A percentile compares a stretch with the other conserved stretches of the same genome.
These are phyloP conservation scores for Prunus mira DNA, from an alignment of 306 rosid species.

Conservation along the genomic window DNA sequence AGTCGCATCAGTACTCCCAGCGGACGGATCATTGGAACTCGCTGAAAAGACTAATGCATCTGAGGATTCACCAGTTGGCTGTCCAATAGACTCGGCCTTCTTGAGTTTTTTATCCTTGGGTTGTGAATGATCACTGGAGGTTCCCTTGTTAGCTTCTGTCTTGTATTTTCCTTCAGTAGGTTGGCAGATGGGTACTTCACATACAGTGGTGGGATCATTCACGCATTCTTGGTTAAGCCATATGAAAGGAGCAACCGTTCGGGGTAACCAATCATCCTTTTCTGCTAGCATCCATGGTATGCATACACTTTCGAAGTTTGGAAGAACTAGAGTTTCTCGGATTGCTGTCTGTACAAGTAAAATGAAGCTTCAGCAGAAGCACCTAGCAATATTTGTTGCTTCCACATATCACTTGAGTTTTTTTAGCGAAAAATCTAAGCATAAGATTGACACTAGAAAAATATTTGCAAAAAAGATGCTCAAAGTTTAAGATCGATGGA, in stretches of 20 bases:
- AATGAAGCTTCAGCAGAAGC: slow-evolving; percentile 30
- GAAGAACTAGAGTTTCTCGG: slow-evolving; percentile 73
- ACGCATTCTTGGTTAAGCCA: slow-evolving; percentile 69
- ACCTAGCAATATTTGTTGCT: neutral
- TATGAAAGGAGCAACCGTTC: slow-evolving; percentile 66
- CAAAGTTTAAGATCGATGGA: neutral
- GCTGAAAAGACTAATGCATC: slow-evolving; percentile 27
- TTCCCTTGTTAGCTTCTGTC: slow-evolving; percentile 35
- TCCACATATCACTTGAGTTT: neutral
- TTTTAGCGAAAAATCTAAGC: neutral
- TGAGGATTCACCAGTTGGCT: slow-evolving; percentile 40
- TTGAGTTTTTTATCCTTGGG: slow-evolving; percentile 22
- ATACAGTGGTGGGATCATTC: slow-evolving; percentile 33
- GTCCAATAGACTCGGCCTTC: slow-evolving; percentile 26
- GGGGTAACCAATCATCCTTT: slow-evolving; percentile 83
- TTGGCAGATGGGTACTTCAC: slow-evolving; percentile 33
- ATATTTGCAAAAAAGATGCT: neutral
- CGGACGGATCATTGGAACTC: slow-evolving; percentile 17
- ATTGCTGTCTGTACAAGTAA: slow-evolving; percentile 61
- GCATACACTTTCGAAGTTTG: slow-evolving; percentile 63
- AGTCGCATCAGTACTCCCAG: slow-evolving; percentile 24
- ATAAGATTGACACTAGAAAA: neutral
- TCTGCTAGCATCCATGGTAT: slow-evolving; percentile 91
- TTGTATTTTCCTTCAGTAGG: slow-evolving; percentile 32
- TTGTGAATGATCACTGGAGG: slow-evolving; percentile 35